Evolutionary conservation across 1,284 basidiomycete species (phyloP), one percentile per base, ranked within the genome.

Genomic region (Laetiporus sulphureus): DNA sequence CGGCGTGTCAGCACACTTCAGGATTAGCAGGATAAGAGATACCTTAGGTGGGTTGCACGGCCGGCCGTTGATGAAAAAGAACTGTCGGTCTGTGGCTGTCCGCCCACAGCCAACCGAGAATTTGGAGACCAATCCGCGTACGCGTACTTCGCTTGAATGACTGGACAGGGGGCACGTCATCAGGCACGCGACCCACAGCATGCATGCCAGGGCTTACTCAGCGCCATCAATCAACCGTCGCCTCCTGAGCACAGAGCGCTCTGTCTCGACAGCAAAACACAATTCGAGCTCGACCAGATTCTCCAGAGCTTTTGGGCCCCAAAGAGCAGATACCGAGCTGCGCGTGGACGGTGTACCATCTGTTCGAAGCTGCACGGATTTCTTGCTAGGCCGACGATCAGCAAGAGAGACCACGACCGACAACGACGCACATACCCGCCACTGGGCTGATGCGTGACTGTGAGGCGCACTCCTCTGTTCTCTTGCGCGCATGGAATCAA

Each of bases 1-100:
- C 13, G 13, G 25, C 8, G n/a, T n/a, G n/a, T n/a, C n/a, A n/a
- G n/a, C n/a, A n/a, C n/a, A n/a, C n/a, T n/a, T n/a, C n/a, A n/a
- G n/a, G 27, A 29, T n/a, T 19, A 16, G 23, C 10, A 22, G 34
- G 23, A 36, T 10, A 8, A 7, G 16, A 18, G 18, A 18, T 48
- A 86, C 89, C 70, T 90, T 92, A 4, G 71, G 65, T 2, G 87
- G 72, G 45, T 79, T 79, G 59, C 91, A 96, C 0, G 96, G 95
- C 23, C 96, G 69, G 0, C 92, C 91, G 55, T 99, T 99, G 55
- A 99, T 73, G 58, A 86, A 99, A 64, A 91, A 91, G 63, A 89
- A 98, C 55, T 98, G 95, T 1, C 94, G 68, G 58, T 98, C 96
- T 0, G 82, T 75, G 10, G 80, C 79, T 1, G 78, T 73, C 24